Percentiles rank a stretch among this genome's conserved stretches.
Evolutionary conservation across 2,329 filamentous ascomycete species (phyloP).

Genomic region (Colletotrichum higginsianum): DNA sequence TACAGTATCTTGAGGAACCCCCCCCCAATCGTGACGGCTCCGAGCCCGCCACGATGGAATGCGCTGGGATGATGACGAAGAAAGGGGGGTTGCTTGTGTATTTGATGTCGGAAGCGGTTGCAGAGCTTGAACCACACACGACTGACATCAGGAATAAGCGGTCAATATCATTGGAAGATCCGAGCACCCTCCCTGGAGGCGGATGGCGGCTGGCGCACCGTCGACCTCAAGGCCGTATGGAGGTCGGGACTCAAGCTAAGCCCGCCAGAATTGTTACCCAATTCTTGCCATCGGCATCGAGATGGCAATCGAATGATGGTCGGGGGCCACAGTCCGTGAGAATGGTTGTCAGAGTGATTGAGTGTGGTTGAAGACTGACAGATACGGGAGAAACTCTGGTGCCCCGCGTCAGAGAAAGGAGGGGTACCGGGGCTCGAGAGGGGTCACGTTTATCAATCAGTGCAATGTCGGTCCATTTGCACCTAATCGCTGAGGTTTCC

Average conservation of each 20-base stretch:
- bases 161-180: slow-evolving; percentile 29
- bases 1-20: slow-evolving; percentile 14
- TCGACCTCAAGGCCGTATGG: slow-evolving; percentile 24
- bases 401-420: slow-evolving; percentile 16
- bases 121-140: slow-evolving; percentile 7
- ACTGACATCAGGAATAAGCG: slow-evolving; percentile 32
- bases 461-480: not conserved
- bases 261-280: not conserved
- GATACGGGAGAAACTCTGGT: not conserved
- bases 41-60: not conserved
- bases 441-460: not conserved
- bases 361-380: not conserved
- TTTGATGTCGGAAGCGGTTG: slow-evolving; percentile 1
- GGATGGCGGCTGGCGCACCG: slow-evolving; percentile 17
- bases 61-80: not conserved
- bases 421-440: not conserved
- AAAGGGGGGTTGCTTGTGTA: slow-evolving; percentile 10
- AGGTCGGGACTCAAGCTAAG: slow-evolving; percentile 10
- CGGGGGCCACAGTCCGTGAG: not conserved
- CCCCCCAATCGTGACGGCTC: not conserved
- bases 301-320: not conserved
- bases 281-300: not conserved
- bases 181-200: slow-evolving; percentile 32
- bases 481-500: not conserved
- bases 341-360: not conserved